These are phyloP conservation scores for Zopfochytrium polystomum DNA, from an alignment of 371 early-diverging fungal genomes.

Conservation along the genomic window DNA sequence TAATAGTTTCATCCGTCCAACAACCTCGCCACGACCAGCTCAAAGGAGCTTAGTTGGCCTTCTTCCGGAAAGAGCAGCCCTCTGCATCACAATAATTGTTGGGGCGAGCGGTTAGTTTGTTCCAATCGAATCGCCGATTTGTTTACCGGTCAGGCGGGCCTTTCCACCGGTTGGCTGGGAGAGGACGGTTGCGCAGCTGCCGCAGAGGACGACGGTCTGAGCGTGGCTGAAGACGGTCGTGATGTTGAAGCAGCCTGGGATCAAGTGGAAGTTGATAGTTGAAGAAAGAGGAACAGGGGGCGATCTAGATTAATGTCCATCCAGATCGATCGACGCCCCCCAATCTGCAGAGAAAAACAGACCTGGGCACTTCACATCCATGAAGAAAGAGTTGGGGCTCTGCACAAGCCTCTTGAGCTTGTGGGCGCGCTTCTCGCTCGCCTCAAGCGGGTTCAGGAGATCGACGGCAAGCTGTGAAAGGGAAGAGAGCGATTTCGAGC, in stretches of 20 bases:
- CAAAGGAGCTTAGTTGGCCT: conserved; percentile 66
- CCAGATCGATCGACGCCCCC: too few species aligned
- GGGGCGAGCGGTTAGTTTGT: conserved; percentile 5
- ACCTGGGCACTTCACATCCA: conserved; percentile 99
- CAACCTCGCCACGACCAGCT: too few species aligned
- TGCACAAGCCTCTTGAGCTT: conserved; percentile 99
- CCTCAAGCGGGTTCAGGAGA: conserved; percentile 96
- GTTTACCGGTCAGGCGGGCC: conserved; percentile 85
- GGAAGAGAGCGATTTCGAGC: neutral
- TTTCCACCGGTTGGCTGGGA: conserved; percentile 99
- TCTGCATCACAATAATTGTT: conserved; percentile 37
- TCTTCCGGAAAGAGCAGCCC: conserved; percentile 75
- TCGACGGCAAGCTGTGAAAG: conserved; percentile 87
- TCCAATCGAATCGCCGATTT: neutral
- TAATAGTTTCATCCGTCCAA: too few species aligned
- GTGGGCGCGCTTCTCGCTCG: conserved; percentile 91
- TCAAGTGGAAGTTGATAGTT: too few species aligned
- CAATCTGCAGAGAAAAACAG: too few species aligned
- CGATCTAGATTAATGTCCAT: too few species aligned
- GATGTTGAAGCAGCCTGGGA: conserved; percentile 91
- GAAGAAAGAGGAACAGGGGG: too few species aligned
- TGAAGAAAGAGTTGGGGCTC: conserved; percentile 99
- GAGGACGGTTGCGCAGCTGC: conserved; percentile 91
- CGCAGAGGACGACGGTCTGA: conserved; percentile 96
- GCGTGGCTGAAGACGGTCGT: conserved; percentile 99